Evolutionary conservation across 148 eudicot genomes (phyloP), one percentile per base, ranked within the genome.

Genomic region (Vaccinium myrtillus): DNA sequence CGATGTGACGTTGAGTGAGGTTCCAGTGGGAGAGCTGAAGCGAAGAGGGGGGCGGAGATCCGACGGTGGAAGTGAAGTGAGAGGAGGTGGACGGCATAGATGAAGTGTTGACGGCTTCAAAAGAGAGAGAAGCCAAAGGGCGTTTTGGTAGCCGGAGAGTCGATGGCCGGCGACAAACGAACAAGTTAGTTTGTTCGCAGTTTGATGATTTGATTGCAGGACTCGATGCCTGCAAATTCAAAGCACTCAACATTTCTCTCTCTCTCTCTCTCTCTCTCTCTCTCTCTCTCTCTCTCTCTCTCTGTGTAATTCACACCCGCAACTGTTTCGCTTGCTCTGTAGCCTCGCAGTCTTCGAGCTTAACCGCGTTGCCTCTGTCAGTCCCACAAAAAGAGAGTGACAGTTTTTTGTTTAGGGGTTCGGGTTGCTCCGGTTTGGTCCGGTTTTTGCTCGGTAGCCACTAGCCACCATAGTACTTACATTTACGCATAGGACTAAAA

Each of bases 1-100:
- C 84, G 78, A 92, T n/a, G 83, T 95, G 97, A 77, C 93, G 92
- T 59, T 89, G 95, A 86, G 93, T 84, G 89, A 95, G 88, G 53
- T 56, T 87, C 85, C 82, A 86, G 9, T 88, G 90, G 39, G 90
- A 77, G 85, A 89, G 77, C 8, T 91, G 90, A 85, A 87, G 39
- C 12, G 85, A 70, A 36, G 89, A 16, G 51, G 89, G 59, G 46
- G 91, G 59, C 10, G 94, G 87, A 50, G 90, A 84, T 84, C 90
- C 94, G 69, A 95, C 89, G 80, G 94, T 80, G 75, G 98, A 84
- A 75, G 90, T 90, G 80, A 89, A 86, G 4, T 86, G 83, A 78
- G 92, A 83, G 19, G 91, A 85, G 82, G 75, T 80, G 55, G 92
- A 89, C 19, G 94, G 92, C 59, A 88, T 84, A 27, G 92, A 81